Percentiles rank a stretch among this genome's conserved stretches.
Evolutionary conservation across 2,329 filamentous ascomycete genomes (phyloP).

Genomic region (Colletotrichum gloeosporioides): DNA sequence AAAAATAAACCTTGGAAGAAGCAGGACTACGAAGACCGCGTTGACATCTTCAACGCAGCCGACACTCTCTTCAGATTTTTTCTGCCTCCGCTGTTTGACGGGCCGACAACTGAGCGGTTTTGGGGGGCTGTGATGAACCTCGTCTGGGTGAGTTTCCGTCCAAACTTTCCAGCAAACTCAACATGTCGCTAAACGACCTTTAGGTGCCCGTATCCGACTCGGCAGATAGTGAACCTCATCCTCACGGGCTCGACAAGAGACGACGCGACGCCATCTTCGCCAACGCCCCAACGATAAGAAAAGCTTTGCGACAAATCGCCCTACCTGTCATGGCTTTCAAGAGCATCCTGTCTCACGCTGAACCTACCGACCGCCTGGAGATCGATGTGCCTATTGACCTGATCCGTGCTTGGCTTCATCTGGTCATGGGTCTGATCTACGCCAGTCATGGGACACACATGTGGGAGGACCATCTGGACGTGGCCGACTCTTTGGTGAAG

Average conservation of each 20-base stretch:
- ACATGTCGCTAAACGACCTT: not conserved
- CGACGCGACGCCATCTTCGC: not conserved
- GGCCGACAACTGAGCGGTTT: conserved; percentile 44
- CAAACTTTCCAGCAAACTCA: no score
- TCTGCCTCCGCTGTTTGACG: conserved; percentile 39
- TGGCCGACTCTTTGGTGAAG: conserved; percentile 34
- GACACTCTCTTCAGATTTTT: conserved; percentile 48
- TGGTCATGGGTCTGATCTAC: conserved; percentile 42
- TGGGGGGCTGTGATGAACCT: conserved; percentile 46
- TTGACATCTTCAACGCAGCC: conserved; percentile 46
- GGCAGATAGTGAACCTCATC: not conserved
- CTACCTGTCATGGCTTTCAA: conserved; percentile 24
- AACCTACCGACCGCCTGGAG: conserved; percentile 14
- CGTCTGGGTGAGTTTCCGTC: conserved; percentile 29
- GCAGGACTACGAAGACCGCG: conserved; percentile 35
- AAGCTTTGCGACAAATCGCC: conserved; percentile 15
- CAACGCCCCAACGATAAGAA: conserved; percentile 16
- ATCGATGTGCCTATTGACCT: conserved; percentile 41
- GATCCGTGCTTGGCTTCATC: conserved; percentile 45
- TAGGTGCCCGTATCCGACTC: not conserved
- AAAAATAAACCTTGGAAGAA: conserved; percentile 20
- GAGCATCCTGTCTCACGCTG: conserved; percentile 25
- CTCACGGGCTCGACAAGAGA: not conserved
- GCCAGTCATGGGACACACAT: conserved; percentile 22
- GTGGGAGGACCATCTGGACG: conserved; percentile 34